Percentiles rank a stretch among this genome's conserved stretches.
phyloP scores from a whole-genome alignment of 108 stramenopile species.

The Stephanodiscus triporus region DNA sequence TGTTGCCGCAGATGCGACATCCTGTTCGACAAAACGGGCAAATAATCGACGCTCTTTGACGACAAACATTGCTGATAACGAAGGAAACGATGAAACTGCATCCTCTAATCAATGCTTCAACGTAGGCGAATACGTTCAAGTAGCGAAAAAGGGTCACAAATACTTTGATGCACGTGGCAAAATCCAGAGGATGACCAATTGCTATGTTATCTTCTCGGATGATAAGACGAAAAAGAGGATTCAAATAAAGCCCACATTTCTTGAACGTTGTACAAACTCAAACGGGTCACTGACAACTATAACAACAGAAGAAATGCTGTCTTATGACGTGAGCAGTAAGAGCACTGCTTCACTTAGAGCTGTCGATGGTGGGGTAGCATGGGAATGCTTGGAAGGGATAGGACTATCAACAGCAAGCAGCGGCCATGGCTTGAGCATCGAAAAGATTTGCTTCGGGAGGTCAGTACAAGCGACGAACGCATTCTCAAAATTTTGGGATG shows the following conservation, averaged over 20 bases:
- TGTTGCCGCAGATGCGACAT: no score
- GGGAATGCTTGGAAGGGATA: neutral
- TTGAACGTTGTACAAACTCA: neutral
- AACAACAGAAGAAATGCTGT: neutral
- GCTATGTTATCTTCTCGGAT: constrained; percentile 6
- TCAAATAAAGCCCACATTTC: neutral
- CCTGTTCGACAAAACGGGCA: no score
- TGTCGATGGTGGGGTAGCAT: neutral
- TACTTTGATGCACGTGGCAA: neutral
- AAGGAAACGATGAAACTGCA: neutral
- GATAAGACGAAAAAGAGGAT: neutral
- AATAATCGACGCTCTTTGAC: no score
- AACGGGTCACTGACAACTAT: neutral
- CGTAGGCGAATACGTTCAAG: no score
- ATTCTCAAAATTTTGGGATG: neutral
- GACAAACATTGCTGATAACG: no score
- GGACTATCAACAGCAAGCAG: neutral
- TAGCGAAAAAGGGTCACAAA: no score
- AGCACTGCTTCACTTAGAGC: neutral
- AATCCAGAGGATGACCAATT: neutral
- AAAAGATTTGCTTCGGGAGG: constrained; percentile 2
- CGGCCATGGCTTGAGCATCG: neutral
- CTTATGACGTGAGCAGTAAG: no score
- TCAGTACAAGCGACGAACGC: neutral
- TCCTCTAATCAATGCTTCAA: no score